phyloP scores from a whole-genome alignment of 768 basidiomycete genomes.

The Rossbeevera mucosa region DNA sequence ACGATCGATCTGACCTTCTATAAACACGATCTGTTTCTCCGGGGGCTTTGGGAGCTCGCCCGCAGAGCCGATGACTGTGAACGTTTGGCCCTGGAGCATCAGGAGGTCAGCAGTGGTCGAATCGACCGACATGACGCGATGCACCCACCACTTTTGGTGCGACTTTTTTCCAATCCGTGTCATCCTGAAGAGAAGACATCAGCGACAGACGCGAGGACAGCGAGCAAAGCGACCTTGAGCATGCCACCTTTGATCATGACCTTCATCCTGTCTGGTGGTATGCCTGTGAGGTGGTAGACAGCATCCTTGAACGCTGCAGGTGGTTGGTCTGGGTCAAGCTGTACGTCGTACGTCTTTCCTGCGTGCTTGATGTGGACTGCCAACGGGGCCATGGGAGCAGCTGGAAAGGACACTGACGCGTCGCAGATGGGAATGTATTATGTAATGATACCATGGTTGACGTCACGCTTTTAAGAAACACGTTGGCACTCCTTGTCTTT shows the following conservation, averaged over 20 bases:
- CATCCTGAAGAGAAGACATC: slow-evolving; percentile 52
- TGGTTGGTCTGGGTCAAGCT: slow-evolving; percentile 68
- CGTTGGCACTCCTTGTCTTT: slow-evolving; percentile 5
- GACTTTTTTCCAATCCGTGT: slow-evolving; percentile 81
- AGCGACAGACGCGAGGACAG: not conserved
- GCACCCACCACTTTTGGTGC: slow-evolving; percentile 68
- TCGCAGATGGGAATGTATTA: slow-evolving; percentile 30
- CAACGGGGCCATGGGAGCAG: slow-evolving; percentile 55
- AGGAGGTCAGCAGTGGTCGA: not conserved
- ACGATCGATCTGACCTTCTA: slow-evolving; percentile 58
- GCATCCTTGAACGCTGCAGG: slow-evolving; percentile 76
- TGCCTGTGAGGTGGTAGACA: slow-evolving; percentile 77
- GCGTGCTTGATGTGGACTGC: slow-evolving; percentile 87
- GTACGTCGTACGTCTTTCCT: slow-evolving; percentile 69
- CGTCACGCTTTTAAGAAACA: slow-evolving; percentile 23
- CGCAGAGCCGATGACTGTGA: slow-evolving; percentile 91
- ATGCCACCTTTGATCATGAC: slow-evolving; percentile 93
- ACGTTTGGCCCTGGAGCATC: slow-evolving; percentile 66
- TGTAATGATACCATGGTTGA: slow-evolving; percentile 20
- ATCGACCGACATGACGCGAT: not conserved
- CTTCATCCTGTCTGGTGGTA: slow-evolving; percentile 92
- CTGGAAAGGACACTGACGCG: slow-evolving; percentile 16
- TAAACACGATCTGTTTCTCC: slow-evolving; percentile 68
- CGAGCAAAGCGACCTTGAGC: slow-evolving; percentile 58
- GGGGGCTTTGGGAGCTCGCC: slow-evolving; percentile 91